Evolutionary conservation across 306 rosid species (phyloP).

Genomic region (Luffa aegyptiaca): DNA sequence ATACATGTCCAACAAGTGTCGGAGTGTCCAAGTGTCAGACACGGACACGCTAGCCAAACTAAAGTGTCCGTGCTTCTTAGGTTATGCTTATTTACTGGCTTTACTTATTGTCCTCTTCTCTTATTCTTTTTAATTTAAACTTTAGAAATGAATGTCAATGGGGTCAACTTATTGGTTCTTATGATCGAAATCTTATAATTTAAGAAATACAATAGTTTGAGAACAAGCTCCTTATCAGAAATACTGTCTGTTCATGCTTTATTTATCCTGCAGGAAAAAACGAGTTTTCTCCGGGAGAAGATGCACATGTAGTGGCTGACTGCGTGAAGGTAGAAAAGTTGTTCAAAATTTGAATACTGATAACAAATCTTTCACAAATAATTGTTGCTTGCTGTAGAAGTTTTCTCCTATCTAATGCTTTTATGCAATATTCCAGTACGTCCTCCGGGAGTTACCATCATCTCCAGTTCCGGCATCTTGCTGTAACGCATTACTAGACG

Average conservation of each 20-base stretch:
- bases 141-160: slow-evolving; percentile 8
- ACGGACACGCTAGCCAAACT: too few relatives aligned
- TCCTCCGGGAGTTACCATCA: slow-evolving; percentile 86
- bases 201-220: not conserved
- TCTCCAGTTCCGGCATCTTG: slow-evolving; percentile 99
- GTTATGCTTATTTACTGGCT: not conserved
- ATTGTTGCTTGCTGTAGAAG: slow-evolving; percentile 11
- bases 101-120: not conserved
- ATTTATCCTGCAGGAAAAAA: slow-evolving; percentile 57
- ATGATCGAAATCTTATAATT: not conserved
- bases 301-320: slow-evolving; percentile 86
- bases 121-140: not conserved
- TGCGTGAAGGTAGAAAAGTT: slow-evolving; percentile 63
- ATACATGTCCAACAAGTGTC: too few relatives aligned
- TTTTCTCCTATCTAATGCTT: slow-evolving; percentile 13
- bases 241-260: slow-evolving; percentile 19
- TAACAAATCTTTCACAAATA: slow-evolving; percentile 9
- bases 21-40: too few relatives aligned
- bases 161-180: not conserved
- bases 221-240: slow-evolving; percentile 9
- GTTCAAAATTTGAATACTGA: slow-evolving; percentile 2
- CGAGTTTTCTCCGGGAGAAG: slow-evolving; percentile 78
- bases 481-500: slow-evolving; percentile 84
- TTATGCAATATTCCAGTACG: slow-evolving; percentile 41
- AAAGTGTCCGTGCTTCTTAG: too few relatives aligned